Conservation (phyloP, 2,329 filamentous ascomycete genomes). For the Drechslerella dactyloides region DNA sequence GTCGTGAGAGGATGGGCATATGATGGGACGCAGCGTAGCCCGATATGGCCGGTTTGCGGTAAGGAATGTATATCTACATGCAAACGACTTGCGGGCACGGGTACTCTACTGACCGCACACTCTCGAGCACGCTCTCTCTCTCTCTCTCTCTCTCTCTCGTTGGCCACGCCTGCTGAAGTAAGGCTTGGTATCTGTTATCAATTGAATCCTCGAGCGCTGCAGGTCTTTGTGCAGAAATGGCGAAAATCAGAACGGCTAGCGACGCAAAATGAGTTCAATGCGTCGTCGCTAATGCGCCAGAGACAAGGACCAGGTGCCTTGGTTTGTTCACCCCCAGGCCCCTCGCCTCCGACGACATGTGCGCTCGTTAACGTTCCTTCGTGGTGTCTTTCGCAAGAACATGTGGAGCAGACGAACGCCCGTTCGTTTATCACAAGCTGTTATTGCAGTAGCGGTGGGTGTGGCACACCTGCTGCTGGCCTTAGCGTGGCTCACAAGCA, state of each 20-base stretch:
- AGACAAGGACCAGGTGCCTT: constrained; percentile 16
- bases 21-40: background rate
- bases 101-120: too few species aligned
- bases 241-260: background rate
- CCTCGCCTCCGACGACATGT: constrained; percentile 1
- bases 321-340: background rate
- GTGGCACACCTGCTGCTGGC: background rate
- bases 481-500: background rate
- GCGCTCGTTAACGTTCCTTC: background rate
- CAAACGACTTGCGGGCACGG: too few species aligned
- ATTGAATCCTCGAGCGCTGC: too few species aligned
- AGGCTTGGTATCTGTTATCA: too few species aligned
- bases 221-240: background rate
- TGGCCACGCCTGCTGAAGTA: constrained; percentile 17
- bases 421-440: background rate
- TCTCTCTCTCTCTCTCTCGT: too few species aligned
- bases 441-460: background rate
- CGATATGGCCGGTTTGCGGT: too few species aligned
- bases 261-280: constrained; percentile 12
- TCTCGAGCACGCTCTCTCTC: too few species aligned
- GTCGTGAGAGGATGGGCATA: too few species aligned
- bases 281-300: constrained; percentile 33
- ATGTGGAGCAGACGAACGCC: background rate
- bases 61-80: too few species aligned
- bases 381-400: background rate